Conservation (phyloP, 2,329 filamentous ascomycete species). For the Pseudogymnoascus sp. region DNA sequence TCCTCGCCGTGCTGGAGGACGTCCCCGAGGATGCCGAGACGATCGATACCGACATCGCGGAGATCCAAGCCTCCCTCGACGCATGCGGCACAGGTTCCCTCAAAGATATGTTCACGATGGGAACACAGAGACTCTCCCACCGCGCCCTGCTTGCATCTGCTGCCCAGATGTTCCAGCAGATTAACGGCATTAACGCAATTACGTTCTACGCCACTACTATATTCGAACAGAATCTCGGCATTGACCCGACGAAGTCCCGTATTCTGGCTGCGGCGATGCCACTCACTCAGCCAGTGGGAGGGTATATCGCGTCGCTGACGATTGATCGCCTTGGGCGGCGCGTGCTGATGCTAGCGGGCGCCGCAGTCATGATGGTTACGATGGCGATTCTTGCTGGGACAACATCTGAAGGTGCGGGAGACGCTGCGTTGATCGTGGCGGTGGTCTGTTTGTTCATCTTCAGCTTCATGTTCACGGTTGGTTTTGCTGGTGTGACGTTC, state of each 20-base stretch:
- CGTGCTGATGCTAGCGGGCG: slow-evolving; percentile 61
- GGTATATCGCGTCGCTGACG: slow-evolving; percentile 39
- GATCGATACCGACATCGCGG: slow-evolving; percentile 24
- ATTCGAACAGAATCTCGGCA: slow-evolving; percentile 38
- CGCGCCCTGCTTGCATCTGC: slow-evolving; percentile 39
- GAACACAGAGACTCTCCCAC: slow-evolving; percentile 40
- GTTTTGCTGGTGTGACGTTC: slow-evolving; percentile 18
- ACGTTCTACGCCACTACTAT: slow-evolving; percentile 40
- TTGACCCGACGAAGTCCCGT: slow-evolving; percentile 38
- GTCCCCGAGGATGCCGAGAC: slow-evolving; percentile 28
- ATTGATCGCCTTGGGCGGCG: slow-evolving; percentile 60
- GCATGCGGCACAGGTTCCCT: slow-evolving; percentile 43
- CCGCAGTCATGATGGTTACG: slow-evolving; percentile 48
- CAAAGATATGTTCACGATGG: slow-evolving; percentile 36
- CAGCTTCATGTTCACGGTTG: slow-evolving; percentile 18
- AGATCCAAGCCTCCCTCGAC: slow-evolving; percentile 41
- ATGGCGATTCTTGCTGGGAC: slow-evolving; percentile 48
- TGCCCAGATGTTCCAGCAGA: slow-evolving; percentile 42
- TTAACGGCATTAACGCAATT: slow-evolving; percentile 32
- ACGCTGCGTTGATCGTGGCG: slow-evolving; percentile 9
- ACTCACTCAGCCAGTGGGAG: slow-evolving; percentile 13
- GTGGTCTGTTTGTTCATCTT: slow-evolving; percentile 19
- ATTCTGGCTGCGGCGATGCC: slow-evolving; percentile 41
- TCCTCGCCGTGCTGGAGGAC: slow-evolving; percentile 27
- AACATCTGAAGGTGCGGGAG: slow-evolving; percentile 19